Evolutionary conservation across 345 rosid genomes (phyloP).

Genomic region (Populus euphratica): DNA sequence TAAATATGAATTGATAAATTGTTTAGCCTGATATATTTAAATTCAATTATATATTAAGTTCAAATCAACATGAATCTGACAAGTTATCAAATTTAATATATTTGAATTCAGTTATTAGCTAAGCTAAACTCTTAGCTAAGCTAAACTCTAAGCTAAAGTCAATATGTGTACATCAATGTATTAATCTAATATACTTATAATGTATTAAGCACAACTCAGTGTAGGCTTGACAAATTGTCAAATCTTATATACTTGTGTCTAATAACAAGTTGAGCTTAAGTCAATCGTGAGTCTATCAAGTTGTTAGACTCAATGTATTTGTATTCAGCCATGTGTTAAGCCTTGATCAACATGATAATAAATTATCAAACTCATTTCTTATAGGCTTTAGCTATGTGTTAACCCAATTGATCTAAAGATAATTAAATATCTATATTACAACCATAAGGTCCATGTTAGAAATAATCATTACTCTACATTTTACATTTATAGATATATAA

Average conservation of each 20-base stretch:
- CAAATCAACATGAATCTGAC: rapidly evolving
- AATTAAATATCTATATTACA: no score
- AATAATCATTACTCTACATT: no score
- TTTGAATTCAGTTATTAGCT: rapidly evolving
- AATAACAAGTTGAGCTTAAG: rapidly evolving
- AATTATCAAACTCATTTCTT: no score
- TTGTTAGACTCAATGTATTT: no score
- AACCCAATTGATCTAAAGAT: rapidly evolving
- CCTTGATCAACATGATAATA: rapidly evolving
- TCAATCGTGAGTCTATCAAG: rapidly evolving
- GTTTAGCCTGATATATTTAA: rapidly evolving
- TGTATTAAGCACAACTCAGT: no score
- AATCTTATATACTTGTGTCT: rapidly evolving
- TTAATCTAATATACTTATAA: rapidly evolving
- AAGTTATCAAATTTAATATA: no score
- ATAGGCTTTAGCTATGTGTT: rapidly evolving
- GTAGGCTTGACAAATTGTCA: rapidly evolving
- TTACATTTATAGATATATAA: no score
- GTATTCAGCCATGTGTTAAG: rapidly evolving
- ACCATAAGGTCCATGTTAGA: no score
- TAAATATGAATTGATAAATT: rapidly evolving
- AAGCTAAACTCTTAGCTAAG: no score
- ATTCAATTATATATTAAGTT: rapidly evolving
- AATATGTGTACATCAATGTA: no score
- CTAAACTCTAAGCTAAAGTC: rapidly evolving